Evolutionary conservation across 2,329 filamentous ascomycete species (phyloP).

Genomic region (Cercospora sp.): DNA sequence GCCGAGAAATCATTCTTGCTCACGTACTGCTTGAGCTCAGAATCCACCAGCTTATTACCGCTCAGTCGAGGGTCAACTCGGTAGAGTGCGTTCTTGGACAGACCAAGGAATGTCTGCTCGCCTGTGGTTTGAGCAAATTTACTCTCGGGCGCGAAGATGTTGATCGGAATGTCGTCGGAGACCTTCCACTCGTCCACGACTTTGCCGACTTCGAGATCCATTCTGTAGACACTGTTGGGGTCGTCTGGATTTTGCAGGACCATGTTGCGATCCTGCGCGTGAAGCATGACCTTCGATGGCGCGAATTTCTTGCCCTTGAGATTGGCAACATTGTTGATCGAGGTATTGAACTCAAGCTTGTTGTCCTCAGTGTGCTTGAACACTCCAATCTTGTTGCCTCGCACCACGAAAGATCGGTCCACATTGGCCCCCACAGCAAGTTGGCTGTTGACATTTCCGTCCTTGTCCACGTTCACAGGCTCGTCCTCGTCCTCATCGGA

Average conservation of each 20-base stretch:
- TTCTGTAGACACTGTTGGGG: conserved; percentile 88
- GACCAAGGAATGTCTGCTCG: conserved; percentile 91
- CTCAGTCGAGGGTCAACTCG: conserved; percentile 87
- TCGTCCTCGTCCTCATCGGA: conserved; percentile 75
- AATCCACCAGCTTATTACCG: conserved; percentile 89
- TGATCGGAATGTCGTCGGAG: conserved; percentile 91
- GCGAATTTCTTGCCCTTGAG: conserved; percentile 84
- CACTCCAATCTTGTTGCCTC: conserved; percentile 96
- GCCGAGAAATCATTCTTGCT: conserved; percentile 98
- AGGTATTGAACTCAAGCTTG: conserved; percentile 91
- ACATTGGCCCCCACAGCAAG: conserved; percentile 96
- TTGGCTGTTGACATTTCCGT: conserved; percentile 87
- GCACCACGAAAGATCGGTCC: conserved; percentile 93
- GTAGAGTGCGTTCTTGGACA: conserved; percentile 90
- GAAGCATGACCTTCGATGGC: conserved; percentile 95
- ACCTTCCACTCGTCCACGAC: conserved; percentile 99
- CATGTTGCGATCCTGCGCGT: conserved; percentile 85
- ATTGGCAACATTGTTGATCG: conserved; percentile 92
- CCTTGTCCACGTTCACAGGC: conserved; percentile 66
- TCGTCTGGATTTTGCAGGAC: conserved; percentile 80
- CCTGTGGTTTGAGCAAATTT: conserved; percentile 98
- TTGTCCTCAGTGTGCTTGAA: conserved; percentile 96
- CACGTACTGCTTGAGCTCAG: conserved; percentile 89
- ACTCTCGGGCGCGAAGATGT: conserved; percentile 88
- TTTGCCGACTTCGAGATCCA: conserved; percentile 98